phyloP scores from a whole-genome alignment of 2,329 filamentous ascomycete genomes.

The Westerdykella sp. region DNA sequence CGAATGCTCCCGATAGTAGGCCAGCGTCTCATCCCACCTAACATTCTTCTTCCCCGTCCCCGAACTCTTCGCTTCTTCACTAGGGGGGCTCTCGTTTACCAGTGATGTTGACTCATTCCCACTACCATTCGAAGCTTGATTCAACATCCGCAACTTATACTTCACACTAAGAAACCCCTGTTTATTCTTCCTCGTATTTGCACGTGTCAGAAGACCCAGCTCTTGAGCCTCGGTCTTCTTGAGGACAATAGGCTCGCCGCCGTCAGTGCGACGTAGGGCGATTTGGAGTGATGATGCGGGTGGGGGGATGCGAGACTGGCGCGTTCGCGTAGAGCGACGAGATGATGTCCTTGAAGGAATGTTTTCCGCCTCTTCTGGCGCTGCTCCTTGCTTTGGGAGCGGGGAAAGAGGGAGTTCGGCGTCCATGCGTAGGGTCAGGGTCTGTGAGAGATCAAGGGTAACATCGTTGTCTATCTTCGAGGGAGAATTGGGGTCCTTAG shows the following conservation, averaged over 20 bases:
- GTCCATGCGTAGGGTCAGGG: conserved; percentile 19
- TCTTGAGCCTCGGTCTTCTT: conserved; percentile 47
- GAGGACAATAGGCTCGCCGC: conserved; percentile 39
- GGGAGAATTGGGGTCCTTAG: conserved; percentile 46
- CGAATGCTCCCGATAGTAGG: conserved; percentile 40
- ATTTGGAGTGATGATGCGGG: conserved; percentile 11
- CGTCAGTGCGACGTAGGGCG: conserved; percentile 39
- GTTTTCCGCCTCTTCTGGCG: conserved; percentile 8
- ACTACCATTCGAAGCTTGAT: conserved; percentile 1
- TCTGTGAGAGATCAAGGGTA: conserved; percentile 27
- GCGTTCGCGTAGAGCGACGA: conserved; percentile 30
- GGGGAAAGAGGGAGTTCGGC: conserved; percentile 15
- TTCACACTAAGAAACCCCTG: conserved; percentile 40
- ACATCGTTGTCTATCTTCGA: conserved; percentile 32
- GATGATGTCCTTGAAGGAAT: conserved; percentile 14
- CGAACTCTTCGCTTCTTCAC: conserved; percentile 9
- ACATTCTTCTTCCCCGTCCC: conserved; percentile 32
- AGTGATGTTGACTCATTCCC: conserved; percentile 3
- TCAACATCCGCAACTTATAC: conserved; percentile 40
- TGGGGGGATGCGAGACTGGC: conserved; percentile 32
- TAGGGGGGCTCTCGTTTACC: too few relatives aligned
- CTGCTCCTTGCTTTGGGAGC: conserved; percentile 7
- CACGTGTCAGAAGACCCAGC: conserved; percentile 40
- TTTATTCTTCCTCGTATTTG: conserved; percentile 49
- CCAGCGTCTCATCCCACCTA: conserved; percentile 44